Base-by-base conservation (phyloP, 2,329 filamentous ascomycete genomes). In the Bipolaris sorokiniana region DNA sequence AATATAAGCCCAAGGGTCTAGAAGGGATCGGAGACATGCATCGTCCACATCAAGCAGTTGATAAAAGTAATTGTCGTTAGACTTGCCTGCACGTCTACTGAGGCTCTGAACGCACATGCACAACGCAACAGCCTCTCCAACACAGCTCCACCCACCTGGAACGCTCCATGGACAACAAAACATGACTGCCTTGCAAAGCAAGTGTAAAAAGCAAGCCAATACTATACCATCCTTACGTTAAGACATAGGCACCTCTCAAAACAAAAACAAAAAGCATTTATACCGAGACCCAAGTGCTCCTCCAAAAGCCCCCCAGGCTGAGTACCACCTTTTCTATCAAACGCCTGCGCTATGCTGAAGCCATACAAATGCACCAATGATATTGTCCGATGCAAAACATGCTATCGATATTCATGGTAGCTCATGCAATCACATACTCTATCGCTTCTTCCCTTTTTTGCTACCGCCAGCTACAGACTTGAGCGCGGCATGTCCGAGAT, bases 401-500 rank as follows among this genome's bases (percentile, higher is more conserved):
- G 36, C 23, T 31, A 11, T n/a, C 20, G n/a, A 23, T 38, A 18
- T 22, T 4, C n/a, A 48, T 56, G 45, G 7, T 50, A 20, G 52
- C 42, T 49, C 58, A 23, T 58, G 26, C 28, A 28, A 36, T 42
- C 34, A 50, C 28, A 6, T 23, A 47, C 15, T 56, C 40, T 62
- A 62, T 42, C 49, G 51, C 61, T 62, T 68, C 58, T 71, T 76
- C 3, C 62, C 66, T 53, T 65, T 69, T 48, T 66, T 68, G 11
- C 41, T 48, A 1, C 52, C 57, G 23, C 44, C 58, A 16, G 56
- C 44, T 6, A 57, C 58, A 15, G 60, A 55, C 34, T 69, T 60
- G 40, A 80, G 79, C 28, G 86, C 84, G 5, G 88, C 89, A 77
- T 95, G 90, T 9, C 79, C 79, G 0, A 64, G 65, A 16, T 84